These are phyloP conservation scores for Euphorbia lathyris DNA, from an alignment of 345 rosid species.

Conservation along the genomic window DNA sequence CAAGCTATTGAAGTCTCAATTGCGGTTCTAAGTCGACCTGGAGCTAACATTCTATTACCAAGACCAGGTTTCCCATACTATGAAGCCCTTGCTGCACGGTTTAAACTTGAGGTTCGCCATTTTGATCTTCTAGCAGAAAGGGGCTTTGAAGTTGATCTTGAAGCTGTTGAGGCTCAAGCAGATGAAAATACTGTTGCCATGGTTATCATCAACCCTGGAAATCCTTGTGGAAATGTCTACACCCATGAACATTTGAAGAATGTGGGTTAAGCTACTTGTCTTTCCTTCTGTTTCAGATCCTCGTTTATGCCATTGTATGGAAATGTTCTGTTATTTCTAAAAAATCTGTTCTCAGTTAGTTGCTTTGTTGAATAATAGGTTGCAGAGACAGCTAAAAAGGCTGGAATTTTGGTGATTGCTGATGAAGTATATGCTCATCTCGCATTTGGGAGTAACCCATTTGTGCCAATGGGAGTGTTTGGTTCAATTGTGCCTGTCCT, in stretches of 20 bases:
- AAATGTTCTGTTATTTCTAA: background rate
- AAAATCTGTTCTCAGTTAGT: background rate
- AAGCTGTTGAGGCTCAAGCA: constrained; percentile 45
- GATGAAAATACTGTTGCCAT: constrained; percentile 60
- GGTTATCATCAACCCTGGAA: constrained; percentile 51
- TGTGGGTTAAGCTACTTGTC: constrained; percentile 7
- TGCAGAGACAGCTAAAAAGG: constrained; percentile 25
- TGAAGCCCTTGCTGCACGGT: constrained; percentile 30
- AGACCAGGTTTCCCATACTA: constrained; percentile 46
- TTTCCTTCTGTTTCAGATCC: background rate
- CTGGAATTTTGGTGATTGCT: constrained; percentile 28
- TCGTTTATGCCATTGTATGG: background rate
- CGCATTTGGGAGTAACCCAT: constrained; percentile 19
- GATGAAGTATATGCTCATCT: constrained; percentile 28
- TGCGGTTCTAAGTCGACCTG: constrained; percentile 44
- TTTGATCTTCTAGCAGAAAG: constrained; percentile 56
- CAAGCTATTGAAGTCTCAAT: constrained; percentile 54
- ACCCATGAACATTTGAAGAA: constrained; percentile 44
- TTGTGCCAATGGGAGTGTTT: constrained; percentile 27
- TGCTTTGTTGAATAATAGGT: background rate
- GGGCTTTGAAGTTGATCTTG: constrained; percentile 63
- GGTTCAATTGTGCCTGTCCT: constrained; percentile 22
- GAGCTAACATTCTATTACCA: constrained; percentile 51
- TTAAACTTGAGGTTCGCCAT: constrained; percentile 42
- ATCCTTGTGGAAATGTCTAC: constrained; percentile 51